Evolutionary conservation across 352 stramenopile genomes (phyloP), one percentile per base, ranked within the genome.

Genomic region (Peronospora destructor): DNA sequence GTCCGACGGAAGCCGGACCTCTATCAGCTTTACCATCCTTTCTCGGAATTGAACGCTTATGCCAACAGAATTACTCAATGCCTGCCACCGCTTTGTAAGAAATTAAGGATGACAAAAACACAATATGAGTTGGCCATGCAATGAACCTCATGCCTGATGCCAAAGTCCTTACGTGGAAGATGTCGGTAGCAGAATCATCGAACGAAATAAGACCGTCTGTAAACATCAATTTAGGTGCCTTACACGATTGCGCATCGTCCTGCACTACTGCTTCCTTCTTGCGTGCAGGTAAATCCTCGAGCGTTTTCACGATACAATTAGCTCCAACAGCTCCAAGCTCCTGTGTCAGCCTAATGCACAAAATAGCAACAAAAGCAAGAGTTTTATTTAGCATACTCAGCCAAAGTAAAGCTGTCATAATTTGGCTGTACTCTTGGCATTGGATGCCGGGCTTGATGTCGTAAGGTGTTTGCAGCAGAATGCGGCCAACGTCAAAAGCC

Each of bases 401-500:
- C n/a, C 4, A 12, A 26, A 50, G 5, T 14, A 36, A 21, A 19
- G 2, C 40, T n/a, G 3, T 34, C 46, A 12, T 9, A 30, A 28
- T 1, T 41, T 19, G 6, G 33, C 0, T 53, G 23, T 59, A 87
- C 74, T 66, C 66, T 35, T 66, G 61, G 32, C 49, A 82, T 28
- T 84, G 84, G 35, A 84, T 73, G 26, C 41, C 63, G 5, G 49
- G 43, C n/a, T 71, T 76, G 34, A 92, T 71, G 25, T 50, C 41
- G 23, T 76, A 53, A 17, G 45, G 17, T 32, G 75, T 64, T 35
- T 87, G 80, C 7, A 84, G 54, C 30, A 92, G 44, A 53, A 92
- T 82, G 38, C 82, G 82, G 6, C 82, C 82, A 25, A 91, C 80
- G 41, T 92, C 82, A 47, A 92, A 92, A 36, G 79, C 79, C 1